phyloP scores from a whole-genome alignment of 495 filamentous ascomycete genomes.

The Penicillium robsamsonii region DNA sequence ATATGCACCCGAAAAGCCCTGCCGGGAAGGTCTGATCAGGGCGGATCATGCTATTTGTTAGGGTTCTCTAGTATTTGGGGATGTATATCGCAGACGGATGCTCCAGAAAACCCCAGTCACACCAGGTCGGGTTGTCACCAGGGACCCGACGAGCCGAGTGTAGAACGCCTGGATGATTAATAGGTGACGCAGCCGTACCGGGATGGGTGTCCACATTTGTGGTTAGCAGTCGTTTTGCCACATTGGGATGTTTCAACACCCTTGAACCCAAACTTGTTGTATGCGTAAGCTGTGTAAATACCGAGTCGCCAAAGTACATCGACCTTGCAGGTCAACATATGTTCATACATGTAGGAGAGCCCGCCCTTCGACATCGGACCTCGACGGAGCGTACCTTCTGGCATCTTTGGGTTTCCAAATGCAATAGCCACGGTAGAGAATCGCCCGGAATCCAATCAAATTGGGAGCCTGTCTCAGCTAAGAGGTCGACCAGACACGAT shows the following conservation, averaged over 20 bases:
- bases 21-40: too few species aligned
- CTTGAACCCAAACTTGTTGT: too few species aligned
- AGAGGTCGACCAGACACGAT: neutral
- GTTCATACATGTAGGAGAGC: too few species aligned
- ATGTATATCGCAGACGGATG: too few species aligned
- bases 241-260: neutral
- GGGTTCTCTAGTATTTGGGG: too few species aligned
- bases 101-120: neutral
- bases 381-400: neutral
- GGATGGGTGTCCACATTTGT: conserved; percentile 2
- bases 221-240: neutral
- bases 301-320: neutral
- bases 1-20: too few species aligned
- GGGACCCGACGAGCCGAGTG: neutral
- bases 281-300: neutral
- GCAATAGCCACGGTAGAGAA: neutral
- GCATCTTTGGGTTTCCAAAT: neutral
- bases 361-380: neutral
- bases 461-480: neutral
- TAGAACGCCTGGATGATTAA: neutral
- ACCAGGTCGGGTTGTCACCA: neutral
- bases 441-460: neutral
- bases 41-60: too few species aligned
- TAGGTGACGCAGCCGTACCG: conserved; percentile 9
- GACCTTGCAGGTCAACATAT: neutral